Percentiles rank a stretch among this genome's conserved stretches.
These are phyloP conservation scores for Phytophthora palmivora DNA, from an alignment of 352 stramenopile species.

Conservation along the genomic window DNA sequence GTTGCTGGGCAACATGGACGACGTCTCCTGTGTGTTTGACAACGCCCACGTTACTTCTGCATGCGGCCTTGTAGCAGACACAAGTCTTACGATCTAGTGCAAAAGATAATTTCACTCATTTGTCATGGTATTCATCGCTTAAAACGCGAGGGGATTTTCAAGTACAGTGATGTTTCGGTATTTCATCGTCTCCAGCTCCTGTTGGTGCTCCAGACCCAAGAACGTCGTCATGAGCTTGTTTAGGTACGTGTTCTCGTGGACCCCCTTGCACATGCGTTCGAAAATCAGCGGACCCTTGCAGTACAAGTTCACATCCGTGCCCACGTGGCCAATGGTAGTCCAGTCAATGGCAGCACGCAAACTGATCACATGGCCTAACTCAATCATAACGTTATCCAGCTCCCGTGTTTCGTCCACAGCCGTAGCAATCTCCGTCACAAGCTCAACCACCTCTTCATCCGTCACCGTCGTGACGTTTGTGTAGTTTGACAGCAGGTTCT, in stretches of 20 bases:
- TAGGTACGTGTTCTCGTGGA: constrained; percentile 74
- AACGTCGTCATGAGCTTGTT: constrained; percentile 83
- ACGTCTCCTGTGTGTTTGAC: no score
- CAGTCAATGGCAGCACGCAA: constrained; percentile 54
- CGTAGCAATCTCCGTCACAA: constrained; percentile 12
- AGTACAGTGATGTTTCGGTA: constrained; percentile 50
- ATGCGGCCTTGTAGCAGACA: no score
- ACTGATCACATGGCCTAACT: constrained; percentile 64
- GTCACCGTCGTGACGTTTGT: constrained; percentile 45
- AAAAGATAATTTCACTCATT: no score
- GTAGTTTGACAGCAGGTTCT: constrained; percentile 55
- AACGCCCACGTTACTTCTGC: no score
- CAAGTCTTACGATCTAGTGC: no score
- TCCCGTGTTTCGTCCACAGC: constrained; percentile 50
- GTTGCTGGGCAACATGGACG: no score
- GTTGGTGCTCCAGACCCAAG: constrained; percentile 63
- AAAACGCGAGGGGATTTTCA: constrained; percentile 32
- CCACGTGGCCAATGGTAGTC: constrained; percentile 71
- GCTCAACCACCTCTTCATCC: constrained; percentile 7
- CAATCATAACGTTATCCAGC: constrained; percentile 55
- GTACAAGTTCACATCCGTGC: constrained; percentile 79
- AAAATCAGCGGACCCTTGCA: constrained; percentile 68
- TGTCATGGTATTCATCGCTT: constrained; percentile 9
- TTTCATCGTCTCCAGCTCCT: constrained; percentile 67
- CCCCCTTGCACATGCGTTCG: constrained; percentile 67